Evolutionary conservation across 225 moss, liverwort and hornwort genomes (phyloP), one percentile per base, ranked within the genome.

Genomic region (Marchantia polymorpha): DNA sequence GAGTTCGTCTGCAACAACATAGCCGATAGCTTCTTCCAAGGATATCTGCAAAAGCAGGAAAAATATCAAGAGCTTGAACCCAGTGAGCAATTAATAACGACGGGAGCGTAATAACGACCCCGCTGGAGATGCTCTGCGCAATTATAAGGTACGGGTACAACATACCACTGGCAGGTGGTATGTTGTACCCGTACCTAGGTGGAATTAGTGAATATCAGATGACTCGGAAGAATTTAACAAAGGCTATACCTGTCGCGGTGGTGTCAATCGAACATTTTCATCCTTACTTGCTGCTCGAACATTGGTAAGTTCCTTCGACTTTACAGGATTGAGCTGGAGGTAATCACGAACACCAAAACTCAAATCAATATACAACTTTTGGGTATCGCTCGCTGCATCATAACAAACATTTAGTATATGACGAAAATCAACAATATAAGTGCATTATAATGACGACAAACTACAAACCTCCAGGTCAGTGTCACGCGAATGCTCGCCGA

Each of bases 21-120:
- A 97, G 15, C 97, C 94, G 61, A 97, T 93, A 26, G 94, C 97
- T 86, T 97, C 97, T 87, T 97, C 97, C 86, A 97, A 84, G 54
- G 83, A 75, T 81, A 89, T 85, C 89, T 89, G 81, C 17, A 29
- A 74, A 72, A 52, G 55, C 10, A 58, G 48, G 54, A 20, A 6
- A 71, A 52, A 27, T 39, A 72, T 20, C 66, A 78, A 63, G 7
- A 84, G 29, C 59, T 39, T 39, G 39, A 5, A 39, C 39, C 39
- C 39, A 39, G 39, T 39, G 39, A 39, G 5, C 39, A 39, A 39
- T 39, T n/a, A n/a, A n/a, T n/a, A n/a, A n/a, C n/a, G n/a, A n/a
- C n/a, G 29, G 63, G 23, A 64, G 7, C 23, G 7, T 59, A 27
- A 23, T 64, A 64, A 64, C 64, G 2, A 64, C 64, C 6, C 6